These are phyloP conservation scores for Cutaneotrichosporon curvatum DNA, from an alignment of 1,284 basidiomycete species.

Conservation along the genomic window DNA sequence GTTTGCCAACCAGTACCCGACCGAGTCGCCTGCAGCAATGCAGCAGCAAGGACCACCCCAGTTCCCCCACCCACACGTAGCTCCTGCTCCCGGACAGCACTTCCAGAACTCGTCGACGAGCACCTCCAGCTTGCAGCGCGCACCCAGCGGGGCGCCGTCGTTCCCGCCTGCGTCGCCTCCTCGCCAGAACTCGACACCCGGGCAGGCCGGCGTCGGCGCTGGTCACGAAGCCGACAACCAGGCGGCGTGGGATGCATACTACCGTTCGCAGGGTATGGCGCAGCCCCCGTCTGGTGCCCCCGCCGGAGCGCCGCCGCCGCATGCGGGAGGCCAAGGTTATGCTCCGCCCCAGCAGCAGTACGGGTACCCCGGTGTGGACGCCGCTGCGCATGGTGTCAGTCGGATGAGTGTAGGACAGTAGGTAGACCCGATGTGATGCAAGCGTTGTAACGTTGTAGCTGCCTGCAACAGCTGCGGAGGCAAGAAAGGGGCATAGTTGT, in stretches of 20 bases:
- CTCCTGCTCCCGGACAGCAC: conserved; percentile 13
- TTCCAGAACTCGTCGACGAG: conserved; percentile 7
- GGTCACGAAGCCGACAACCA: conserved; percentile 27
- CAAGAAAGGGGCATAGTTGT: too few relatives aligned
- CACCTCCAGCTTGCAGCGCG: conserved; percentile 1
- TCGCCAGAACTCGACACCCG: conserved; percentile 26
- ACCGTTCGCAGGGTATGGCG: conserved; percentile 25
- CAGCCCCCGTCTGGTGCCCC: conserved; percentile 9
- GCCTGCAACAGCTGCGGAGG: too few relatives aligned
- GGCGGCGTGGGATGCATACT: conserved; percentile 45
- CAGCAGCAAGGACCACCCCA: conserved; percentile 6
- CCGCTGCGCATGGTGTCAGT: conserved; percentile 24
- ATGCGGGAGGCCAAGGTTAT: background rate
- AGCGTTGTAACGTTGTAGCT: too few relatives aligned
- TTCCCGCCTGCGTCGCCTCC: conserved; percentile 21
- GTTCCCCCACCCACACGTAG: background rate
- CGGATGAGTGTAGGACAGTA: conserved; percentile 28
- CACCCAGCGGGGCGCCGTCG: conserved; percentile 17
- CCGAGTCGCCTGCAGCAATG: conserved; percentile 7
- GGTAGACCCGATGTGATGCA: background rate
- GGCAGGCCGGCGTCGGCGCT: conserved; percentile 26
- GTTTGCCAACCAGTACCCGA: conserved; percentile 5
- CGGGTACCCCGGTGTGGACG: conserved; percentile 8
- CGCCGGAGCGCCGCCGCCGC: conserved; percentile 1
- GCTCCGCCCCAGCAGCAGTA: conserved; percentile 13